Evolutionary conservation across 2,329 filamentous ascomycete genomes (phyloP).

Genomic region (Fusarium coffeatum): DNA sequence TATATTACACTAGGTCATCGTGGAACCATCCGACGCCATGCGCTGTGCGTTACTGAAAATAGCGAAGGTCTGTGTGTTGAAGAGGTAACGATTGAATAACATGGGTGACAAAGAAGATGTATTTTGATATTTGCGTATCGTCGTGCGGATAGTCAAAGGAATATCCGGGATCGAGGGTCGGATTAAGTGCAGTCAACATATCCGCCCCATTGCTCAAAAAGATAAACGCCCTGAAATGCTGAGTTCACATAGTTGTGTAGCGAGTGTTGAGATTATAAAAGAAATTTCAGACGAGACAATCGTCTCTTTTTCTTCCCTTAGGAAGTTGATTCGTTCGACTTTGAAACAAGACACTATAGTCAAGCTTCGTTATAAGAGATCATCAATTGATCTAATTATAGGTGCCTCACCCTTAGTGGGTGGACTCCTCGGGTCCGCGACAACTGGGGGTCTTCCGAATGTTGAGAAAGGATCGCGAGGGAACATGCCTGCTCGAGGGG

Average conservation of each 20-base stretch:
- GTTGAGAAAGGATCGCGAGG: constrained; percentile 64
- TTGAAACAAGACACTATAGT: background rate
- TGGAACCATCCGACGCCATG: constrained; percentile 41
- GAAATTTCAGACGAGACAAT: constrained; percentile 18
- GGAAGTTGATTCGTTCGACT: constrained; percentile 13
- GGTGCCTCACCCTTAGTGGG: constrained; percentile 79
- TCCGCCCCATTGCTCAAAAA: constrained; percentile 21
- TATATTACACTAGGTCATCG: constrained; percentile 47
- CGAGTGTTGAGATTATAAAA: constrained; percentile 19
- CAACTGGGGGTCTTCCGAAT: constrained; percentile 63
- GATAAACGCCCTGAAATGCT: constrained; percentile 41
- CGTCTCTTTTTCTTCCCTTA: constrained; percentile 2
- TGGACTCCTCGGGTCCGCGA: constrained; percentile 77
- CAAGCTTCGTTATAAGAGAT: constrained; percentile 68
- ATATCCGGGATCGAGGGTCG: constrained; percentile 23
- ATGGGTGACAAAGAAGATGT: constrained; percentile 40
- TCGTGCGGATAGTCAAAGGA: constrained; percentile 36
- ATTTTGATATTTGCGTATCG: constrained; percentile 40
- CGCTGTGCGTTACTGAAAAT: constrained; percentile 44
- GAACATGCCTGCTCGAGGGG: constrained; percentile 63
- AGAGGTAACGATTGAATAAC: constrained; percentile 34
- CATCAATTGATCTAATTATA: constrained; percentile 82
- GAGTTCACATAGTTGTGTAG: constrained; percentile 32
- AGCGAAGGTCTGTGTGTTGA: constrained; percentile 37
- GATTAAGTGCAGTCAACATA: constrained; percentile 16